phyloP scores from a whole-genome alignment of 768 basidiomycete species.

The Pholiota microspora region DNA sequence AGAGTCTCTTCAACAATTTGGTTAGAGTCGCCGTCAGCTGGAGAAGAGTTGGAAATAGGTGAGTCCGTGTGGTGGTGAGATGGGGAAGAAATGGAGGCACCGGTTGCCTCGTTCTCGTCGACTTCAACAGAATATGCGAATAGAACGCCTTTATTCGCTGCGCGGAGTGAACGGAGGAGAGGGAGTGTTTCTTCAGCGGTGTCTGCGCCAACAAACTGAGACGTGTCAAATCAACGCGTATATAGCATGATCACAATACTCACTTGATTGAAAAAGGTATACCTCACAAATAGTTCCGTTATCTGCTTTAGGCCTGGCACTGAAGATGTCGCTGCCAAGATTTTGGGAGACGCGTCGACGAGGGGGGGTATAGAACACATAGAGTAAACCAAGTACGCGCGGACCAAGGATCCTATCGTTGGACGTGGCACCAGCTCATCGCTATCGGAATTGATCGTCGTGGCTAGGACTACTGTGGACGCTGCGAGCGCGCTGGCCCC shows the following conservation, averaged over 20 bases:
- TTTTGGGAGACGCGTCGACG: constrained; percentile 70
- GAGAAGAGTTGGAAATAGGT: constrained; percentile 3
- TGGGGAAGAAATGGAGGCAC: constrained; percentile 19
- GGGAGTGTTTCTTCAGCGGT: constrained; percentile 68
- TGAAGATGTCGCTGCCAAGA: constrained; percentile 52
- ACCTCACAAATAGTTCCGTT: constrained; percentile 66
- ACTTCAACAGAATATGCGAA: constrained; percentile 89
- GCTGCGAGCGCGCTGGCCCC: constrained; percentile 12
- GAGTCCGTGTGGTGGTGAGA: constrained; percentile 15
- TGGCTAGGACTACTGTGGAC: constrained; percentile 10
- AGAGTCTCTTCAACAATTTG: constrained; percentile 75
- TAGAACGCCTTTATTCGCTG: constrained; percentile 69
- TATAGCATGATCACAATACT: constrained; percentile 11
- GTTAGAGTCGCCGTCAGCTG: constrained; percentile 40
- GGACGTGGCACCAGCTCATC: not conserved
- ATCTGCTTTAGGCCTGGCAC: constrained; percentile 62
- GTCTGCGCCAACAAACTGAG: constrained; percentile 87
- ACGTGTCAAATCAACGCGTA: not conserved
- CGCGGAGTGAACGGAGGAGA: constrained; percentile 58
- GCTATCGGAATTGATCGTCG: constrained; percentile 13
- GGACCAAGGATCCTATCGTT: constrained; percentile 30
- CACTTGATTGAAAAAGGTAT: constrained; percentile 87
- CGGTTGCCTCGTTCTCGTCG: constrained; percentile 53
- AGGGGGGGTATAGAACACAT: constrained; percentile 75
- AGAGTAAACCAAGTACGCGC: constrained; percentile 81